Base-by-base conservation (phyloP, 2,329 filamentous ascomycete genomes). In the Ascochyta viciae-villosae region DNA sequence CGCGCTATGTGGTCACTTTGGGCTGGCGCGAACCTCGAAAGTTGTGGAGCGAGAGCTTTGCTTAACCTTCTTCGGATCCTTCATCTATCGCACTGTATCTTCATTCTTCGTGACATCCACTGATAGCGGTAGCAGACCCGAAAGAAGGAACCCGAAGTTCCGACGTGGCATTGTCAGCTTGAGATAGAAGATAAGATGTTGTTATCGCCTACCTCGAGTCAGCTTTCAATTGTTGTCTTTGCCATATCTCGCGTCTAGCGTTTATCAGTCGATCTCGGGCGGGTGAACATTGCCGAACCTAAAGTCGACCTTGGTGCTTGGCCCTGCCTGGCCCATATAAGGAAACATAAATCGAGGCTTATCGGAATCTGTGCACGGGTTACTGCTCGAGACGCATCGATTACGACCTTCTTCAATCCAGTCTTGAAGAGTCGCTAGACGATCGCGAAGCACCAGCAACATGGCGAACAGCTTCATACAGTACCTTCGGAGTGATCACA, bases 401-500 rank as follows among this genome's bases (percentile, higher is more conserved):
- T 16, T 9, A 40, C 12, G 37, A 22, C 23, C 39, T 41, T 41
- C 15, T 13, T 9, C 19, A 31, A n/a, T 15, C 26, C 4, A 4
- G n/a, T 22, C 15, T 31, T 13, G n/a, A 22, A 26, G 29, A 16
- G 16, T 16, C 26, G 24, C 4, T 40, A 4, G 27, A 7, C 12
- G n/a, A 10, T 8, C 27, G 13, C 22, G 29, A 15, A 19, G 38
- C 31, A 47, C 12, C 15, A 46, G 42, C 37, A 60, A 10, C 13
- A 75, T 74, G 72, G 57, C 63, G 13, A 67, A 66, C 50, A 56
- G 53, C 49, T 66, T 75, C 54, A 39, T 70, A 24, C 58, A 66
- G 27, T 77, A 77, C 54, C 50, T 77, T 29, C 68, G 71, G 10
- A 71, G 74, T 34, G 70, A 70, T 6, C 72, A 76, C 35, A 65